Percentiles rank a stretch among this genome's conserved stretches.
Conservation (phyloP, 495 filamentous ascomycete genomes). For the Penicillium macrosclerotiorum region DNA sequence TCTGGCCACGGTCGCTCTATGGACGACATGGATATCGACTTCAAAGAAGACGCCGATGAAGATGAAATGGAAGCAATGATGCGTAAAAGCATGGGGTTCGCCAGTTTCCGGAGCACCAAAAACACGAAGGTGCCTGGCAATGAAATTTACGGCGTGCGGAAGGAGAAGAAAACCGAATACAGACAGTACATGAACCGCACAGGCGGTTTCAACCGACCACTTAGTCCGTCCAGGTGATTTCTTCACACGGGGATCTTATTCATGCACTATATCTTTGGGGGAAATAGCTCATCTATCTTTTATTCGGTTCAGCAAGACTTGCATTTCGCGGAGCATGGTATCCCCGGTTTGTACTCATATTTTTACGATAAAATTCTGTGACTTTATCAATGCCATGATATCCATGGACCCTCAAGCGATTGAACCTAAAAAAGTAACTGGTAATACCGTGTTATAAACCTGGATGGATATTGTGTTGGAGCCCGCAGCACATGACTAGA, state of each 20-base stretch:
- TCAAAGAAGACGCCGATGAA: constrained; percentile 52
- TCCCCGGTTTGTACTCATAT: constrained; percentile 12
- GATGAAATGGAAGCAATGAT: constrained; percentile 75
- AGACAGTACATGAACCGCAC: constrained; percentile 98
- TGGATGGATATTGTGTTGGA: constrained; percentile 1
- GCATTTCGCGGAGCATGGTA: constrained; percentile 28
- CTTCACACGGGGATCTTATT: background rate
- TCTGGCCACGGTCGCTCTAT: constrained; percentile 22
- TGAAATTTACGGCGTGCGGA: constrained; percentile 76
- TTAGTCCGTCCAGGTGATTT: constrained; percentile 56
- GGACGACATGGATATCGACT: constrained; percentile 44
- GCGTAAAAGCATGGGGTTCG: constrained; percentile 85
- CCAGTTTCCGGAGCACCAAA: constrained; percentile 81
- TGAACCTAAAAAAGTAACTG: background rate
- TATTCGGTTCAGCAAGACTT: constrained; percentile 15
- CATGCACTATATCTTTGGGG: background rate
- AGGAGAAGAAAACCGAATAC: constrained; percentile 95
- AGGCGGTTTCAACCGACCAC: constrained; percentile 94
- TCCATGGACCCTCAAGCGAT: constrained; percentile 5
- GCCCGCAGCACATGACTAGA: constrained; percentile 28
- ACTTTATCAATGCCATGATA: constrained; percentile 8
- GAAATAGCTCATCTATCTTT: constrained; percentile 2
- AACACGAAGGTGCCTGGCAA: constrained; percentile 89
- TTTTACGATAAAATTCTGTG: constrained; percentile 6
- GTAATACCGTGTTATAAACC: background rate